Conservation (phyloP, 108 stramenopile species). For the Stephanodiscus triporus region DNA sequence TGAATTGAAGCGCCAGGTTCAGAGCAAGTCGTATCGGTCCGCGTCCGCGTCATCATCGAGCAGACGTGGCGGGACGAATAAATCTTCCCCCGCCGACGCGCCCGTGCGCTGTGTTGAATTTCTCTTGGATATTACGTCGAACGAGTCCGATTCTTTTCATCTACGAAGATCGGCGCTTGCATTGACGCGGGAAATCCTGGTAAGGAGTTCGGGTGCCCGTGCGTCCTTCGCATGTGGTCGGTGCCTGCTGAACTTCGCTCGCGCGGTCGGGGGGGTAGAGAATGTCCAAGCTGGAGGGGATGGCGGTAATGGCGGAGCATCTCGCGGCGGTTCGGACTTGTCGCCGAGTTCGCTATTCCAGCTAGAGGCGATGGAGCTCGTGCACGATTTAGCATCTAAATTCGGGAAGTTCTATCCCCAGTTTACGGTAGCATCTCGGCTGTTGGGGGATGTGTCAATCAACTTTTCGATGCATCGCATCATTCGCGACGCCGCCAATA, state of each 20-base stretch:
- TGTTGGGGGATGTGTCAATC: slow-evolving; percentile 29
- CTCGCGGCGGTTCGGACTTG: background rate
- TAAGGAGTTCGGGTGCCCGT: slow-evolving; percentile 35
- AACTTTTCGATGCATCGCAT: background rate
- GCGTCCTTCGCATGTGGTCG: slow-evolving; percentile 20
- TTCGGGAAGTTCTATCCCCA: slow-evolving; percentile 35
- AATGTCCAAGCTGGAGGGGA: slow-evolving; percentile 6
- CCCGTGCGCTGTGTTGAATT: slow-evolving; percentile 32
- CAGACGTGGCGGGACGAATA: slow-evolving; percentile 1
- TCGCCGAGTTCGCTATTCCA: slow-evolving; percentile 12
- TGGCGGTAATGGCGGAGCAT: background rate
- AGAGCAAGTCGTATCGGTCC: slow-evolving; percentile 8
- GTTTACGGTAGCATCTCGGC: slow-evolving; percentile 42
- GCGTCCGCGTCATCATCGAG: background rate
- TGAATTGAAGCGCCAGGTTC: slow-evolving; percentile 25
- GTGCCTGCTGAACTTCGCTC: slow-evolving; percentile 20
- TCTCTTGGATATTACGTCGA: slow-evolving; percentile 27
- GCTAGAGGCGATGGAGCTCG: slow-evolving; percentile 37
- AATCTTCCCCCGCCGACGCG: slow-evolving; percentile 9
- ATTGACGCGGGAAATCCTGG: slow-evolving; percentile 23
- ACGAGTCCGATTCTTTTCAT: slow-evolving; percentile 35
- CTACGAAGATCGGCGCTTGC: slow-evolving; percentile 38
- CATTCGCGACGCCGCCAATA: slow-evolving; percentile 6
- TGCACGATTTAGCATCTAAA: slow-evolving; percentile 23
- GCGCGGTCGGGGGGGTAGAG: slow-evolving; percentile 6